A percentile compares a stretch with the other conserved stretches of the same genome.
Evolutionary conservation across 805 yeast genomes (phyloP).

Genomic region (Cyberlindnera mrakii): DNA sequence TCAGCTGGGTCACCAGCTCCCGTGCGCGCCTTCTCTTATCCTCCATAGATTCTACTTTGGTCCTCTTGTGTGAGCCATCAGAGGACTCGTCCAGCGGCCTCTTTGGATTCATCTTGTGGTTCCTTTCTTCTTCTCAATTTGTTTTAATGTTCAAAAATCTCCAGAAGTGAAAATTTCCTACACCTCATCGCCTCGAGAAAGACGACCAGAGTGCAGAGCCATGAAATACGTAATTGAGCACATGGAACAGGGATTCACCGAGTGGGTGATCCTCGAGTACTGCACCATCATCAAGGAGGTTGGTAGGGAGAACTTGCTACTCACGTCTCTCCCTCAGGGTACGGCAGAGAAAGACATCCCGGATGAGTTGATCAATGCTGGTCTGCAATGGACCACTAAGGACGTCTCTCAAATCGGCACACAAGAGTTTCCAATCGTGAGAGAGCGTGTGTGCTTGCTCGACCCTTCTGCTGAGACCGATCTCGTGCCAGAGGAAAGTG

Average conservation of each 20-base stretch:
- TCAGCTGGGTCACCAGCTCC: constrained; percentile 9
- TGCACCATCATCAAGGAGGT: constrained; percentile 76
- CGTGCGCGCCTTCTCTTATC: constrained; percentile 7
- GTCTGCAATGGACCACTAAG: constrained; percentile 75
- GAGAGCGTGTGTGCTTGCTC: constrained; percentile 66
- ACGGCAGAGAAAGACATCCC: constrained; percentile 67
- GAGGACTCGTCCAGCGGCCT: background rate
- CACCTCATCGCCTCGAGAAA: background rate
- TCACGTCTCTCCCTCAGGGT: constrained; percentile 67
- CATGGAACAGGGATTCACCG: constrained; percentile 95
- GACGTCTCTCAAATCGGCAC: constrained; percentile 49
- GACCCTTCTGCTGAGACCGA: constrained; percentile 85
- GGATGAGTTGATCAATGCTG: constrained; percentile 44
- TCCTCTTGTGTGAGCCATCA: background rate
- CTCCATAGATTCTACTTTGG: constrained; percentile 1
- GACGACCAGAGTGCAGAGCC: background rate
- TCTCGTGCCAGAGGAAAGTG: constrained; percentile 62
- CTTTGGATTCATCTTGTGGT: background rate
- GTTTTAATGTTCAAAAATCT: background rate
- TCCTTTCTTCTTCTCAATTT: background rate
- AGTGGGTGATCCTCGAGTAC: constrained; percentile 91
- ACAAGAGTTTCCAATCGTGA: constrained; percentile 34
- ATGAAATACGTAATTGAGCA: constrained; percentile 95
- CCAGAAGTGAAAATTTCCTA: background rate
- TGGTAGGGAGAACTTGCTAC: constrained; percentile 66